Conservation (phyloP, 2,329 filamentous ascomycete genomes). For the Penicillium sp. region DNA sequence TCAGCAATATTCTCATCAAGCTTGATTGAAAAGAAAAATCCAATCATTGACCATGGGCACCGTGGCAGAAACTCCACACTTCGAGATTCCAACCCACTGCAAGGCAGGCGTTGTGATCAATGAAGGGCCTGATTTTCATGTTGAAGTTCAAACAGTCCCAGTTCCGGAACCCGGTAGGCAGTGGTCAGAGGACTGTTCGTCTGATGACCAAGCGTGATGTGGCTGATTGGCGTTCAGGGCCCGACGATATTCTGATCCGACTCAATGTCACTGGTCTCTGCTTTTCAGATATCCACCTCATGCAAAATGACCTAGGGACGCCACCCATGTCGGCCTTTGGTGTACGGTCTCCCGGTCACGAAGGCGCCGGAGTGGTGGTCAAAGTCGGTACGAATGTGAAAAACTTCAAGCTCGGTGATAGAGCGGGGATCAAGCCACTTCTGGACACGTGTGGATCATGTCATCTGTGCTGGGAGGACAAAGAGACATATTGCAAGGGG, state of each 20-base stretch:
- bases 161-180: slow-evolving; percentile 44
- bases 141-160: slow-evolving; percentile 45
- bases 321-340: slow-evolving; percentile 44
- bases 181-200: not conserved
- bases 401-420: slow-evolving; percentile 49
- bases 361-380: slow-evolving; percentile 54
- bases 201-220: not conserved
- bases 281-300: slow-evolving; percentile 53
- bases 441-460: slow-evolving; percentile 49
- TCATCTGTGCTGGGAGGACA: slow-evolving; percentile 46
- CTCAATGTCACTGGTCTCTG: slow-evolving; percentile 56
- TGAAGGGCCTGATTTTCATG: slow-evolving; percentile 44
- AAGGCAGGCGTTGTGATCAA: slow-evolving; percentile 49
- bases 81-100: slow-evolving; percentile 43
- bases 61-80: slow-evolving; percentile 1
- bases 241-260: slow-evolving; percentile 51
- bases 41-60: slow-evolving; percentile 6
- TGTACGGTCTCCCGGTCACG: slow-evolving; percentile 47
- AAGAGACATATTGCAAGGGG: slow-evolving; percentile 44
- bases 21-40: not conserved
- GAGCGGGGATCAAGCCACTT: slow-evolving; percentile 49
- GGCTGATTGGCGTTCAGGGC: slow-evolving; percentile 31
- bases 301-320: slow-evolving; percentile 49
- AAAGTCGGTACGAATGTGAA: slow-evolving; percentile 50
- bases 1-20: not conserved